Percentiles rank a stretch among this genome's conserved stretches.
Conservation (phyloP, 345 rosid genomes). For the Capsella bursapastoris region DNA sequence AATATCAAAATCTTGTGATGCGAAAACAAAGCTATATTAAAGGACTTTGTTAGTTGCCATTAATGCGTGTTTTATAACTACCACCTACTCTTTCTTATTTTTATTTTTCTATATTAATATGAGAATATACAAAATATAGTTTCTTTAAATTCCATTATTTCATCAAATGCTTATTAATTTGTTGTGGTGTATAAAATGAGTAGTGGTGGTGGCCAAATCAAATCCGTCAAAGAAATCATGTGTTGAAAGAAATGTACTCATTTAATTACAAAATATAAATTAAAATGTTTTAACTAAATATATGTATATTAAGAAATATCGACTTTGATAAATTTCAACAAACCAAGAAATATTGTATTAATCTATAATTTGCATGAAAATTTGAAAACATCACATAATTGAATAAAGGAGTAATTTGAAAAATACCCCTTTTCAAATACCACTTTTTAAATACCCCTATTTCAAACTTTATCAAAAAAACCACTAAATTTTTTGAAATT, state of each 20-base stretch:
- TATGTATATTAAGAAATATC: no score
- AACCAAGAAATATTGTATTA: no score
- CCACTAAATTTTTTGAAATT: no score
- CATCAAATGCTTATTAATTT: conserved; percentile 2
- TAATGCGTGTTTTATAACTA: conserved; percentile 43
- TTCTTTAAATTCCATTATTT: neutral
- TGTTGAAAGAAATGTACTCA: neutral
- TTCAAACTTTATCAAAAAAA: no score
- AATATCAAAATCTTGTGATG: conserved; percentile 5
- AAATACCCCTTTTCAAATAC: no score
- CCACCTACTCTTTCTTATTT: conserved; percentile 32
- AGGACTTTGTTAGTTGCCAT: conserved; percentile 24
- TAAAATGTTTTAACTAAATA: no score
- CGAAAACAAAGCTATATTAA: conserved; percentile 23
- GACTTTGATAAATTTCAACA: no score
- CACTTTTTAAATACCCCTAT: no score
- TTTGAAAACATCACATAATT: no score
- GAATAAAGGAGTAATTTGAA: no score
- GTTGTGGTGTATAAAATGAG: neutral
- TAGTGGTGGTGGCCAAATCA: neutral
- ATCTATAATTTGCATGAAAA: no score
- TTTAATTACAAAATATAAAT: no score
- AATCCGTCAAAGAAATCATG: neutral
- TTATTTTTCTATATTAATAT: neutral
- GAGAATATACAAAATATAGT: neutral